Conservation (phyloP, 306 rosid genomes). For the Cucurbita maxima region DNA sequence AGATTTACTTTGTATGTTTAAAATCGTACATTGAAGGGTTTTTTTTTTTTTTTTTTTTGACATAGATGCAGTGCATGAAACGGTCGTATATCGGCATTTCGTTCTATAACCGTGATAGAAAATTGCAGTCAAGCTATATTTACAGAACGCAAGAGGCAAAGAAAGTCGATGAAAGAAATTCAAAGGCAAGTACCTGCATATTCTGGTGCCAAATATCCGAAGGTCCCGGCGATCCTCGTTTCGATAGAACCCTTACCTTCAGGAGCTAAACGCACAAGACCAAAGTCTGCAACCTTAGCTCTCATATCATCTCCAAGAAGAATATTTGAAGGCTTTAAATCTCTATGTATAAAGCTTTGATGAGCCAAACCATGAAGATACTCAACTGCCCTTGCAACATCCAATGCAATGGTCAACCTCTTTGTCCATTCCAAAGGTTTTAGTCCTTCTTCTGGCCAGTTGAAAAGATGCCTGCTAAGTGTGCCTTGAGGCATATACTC, state of each 20-base stretch:
- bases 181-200: constrained; percentile 52
- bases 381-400: constrained; percentile 89
- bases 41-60: neutral
- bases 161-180: neutral
- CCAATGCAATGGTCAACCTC: constrained; percentile 65
- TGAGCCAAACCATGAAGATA: constrained; percentile 89
- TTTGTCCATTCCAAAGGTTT: constrained; percentile 63
- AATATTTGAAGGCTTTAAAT: constrained; percentile 83
- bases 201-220: constrained; percentile 87
- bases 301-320: constrained; percentile 96
- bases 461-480: constrained; percentile 61
- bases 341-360: constrained; percentile 87
- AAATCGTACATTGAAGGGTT: neutral
- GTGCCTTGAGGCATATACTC: constrained; percentile 95
- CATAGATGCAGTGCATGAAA: neutral
- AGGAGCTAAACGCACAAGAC: constrained; percentile 88
- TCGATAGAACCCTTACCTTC: constrained; percentile 87
- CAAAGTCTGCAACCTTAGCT: constrained; percentile 87
- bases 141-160: neutral
- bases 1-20: neutral
- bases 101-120: neutral
- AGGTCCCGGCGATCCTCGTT: constrained; percentile 83
- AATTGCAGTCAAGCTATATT: neutral
- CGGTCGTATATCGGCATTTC: neutral
- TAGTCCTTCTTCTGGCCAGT: constrained; percentile 76